These are phyloP conservation scores for Eleusine coracana DNA, from an alignment of 176 grass and related monocot genomes.

Conservation along the genomic window DNA sequence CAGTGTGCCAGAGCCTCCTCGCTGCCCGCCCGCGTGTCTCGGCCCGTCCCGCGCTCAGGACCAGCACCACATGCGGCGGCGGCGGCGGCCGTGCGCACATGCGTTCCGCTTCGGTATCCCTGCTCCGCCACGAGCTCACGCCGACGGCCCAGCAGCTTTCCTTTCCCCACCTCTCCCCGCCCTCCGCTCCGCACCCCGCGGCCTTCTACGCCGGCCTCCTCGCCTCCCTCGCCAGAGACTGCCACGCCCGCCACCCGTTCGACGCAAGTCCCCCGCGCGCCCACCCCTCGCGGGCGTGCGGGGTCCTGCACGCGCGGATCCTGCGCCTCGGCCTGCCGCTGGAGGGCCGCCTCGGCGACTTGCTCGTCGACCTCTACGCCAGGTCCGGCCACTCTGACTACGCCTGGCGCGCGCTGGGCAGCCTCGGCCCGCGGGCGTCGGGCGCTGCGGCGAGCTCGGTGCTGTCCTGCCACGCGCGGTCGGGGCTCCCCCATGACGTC, in stretches of 20 bases:
- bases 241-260: conserved; percentile 39
- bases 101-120: conserved; percentile 13
- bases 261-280: conserved; percentile 26
- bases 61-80: conserved; percentile 8
- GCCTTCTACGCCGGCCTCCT: conserved; percentile 42
- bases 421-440: conserved; percentile 1
- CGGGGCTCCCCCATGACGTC: conserved; percentile 40
- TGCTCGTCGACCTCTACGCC: conserved; percentile 59
- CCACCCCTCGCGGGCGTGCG: conserved; percentile 35
- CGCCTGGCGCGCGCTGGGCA: conserved; percentile 41
- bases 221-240: conserved; percentile 35
- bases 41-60: not conserved
- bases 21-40: not conserved
- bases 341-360: conserved; percentile 26
- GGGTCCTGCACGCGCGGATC: conserved; percentile 40
- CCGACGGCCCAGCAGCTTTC: not conserved
- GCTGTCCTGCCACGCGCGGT: conserved; percentile 44
- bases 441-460: conserved; percentile 53
- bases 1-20: not conserved
- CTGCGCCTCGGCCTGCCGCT: conserved; percentile 42
- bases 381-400: conserved; percentile 41
- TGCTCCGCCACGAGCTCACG: conserved; percentile 6
- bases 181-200: not conserved
- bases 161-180: not conserved
- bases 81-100: conserved; percentile 21